Evolutionary conservation across 352 stramenopile genomes (phyloP).

Genomic region (Nothophytophthora sp.): DNA sequence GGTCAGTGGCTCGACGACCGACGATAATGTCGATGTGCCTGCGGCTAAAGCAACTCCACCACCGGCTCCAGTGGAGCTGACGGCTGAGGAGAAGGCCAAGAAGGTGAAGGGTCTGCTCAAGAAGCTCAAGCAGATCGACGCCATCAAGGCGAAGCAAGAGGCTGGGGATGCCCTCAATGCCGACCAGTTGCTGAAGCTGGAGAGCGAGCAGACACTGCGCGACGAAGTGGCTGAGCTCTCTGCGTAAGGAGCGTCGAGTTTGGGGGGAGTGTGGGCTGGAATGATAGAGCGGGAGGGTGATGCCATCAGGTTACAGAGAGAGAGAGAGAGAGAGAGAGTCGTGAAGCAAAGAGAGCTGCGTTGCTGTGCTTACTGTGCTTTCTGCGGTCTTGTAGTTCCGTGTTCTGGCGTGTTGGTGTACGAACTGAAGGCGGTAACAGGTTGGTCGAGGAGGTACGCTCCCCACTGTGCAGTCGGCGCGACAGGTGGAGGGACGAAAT

Average conservation of each 20-base stretch:
- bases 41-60: slow-evolving; percentile 19
- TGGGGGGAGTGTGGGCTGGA: slow-evolving; percentile 2
- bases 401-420: background rate
- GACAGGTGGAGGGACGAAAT: slow-evolving; percentile 43
- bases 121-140: slow-evolving; percentile 89
- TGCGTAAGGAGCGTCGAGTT: slow-evolving; percentile 14
- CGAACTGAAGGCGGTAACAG: background rate
- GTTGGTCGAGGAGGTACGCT: slow-evolving; percentile 1
- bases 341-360: too few relatives aligned
- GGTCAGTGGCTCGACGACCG: slow-evolving; percentile 20
- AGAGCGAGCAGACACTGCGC: slow-evolving; percentile 59
- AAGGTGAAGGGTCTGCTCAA: slow-evolving; percentile 83
- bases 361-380: too few relatives aligned
- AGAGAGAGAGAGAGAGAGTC: too few relatives aligned
- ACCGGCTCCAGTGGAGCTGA: slow-evolving; percentile 36
- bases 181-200: slow-evolving; percentile 80
- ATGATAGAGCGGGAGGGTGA: slow-evolving; percentile 11
- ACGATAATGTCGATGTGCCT: slow-evolving; percentile 16
- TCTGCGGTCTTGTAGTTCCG: background rate
- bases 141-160: slow-evolving; percentile 78
- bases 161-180: slow-evolving; percentile 76
- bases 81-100: slow-evolving; percentile 82
- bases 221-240: slow-evolving; percentile 71
- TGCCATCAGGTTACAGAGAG: slow-evolving; percentile 4
- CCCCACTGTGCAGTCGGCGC: slow-evolving; percentile 32